phyloP scores from a whole-genome alignment of 2,329 filamentous ascomycete genomes.

The Cadophora malorum region DNA sequence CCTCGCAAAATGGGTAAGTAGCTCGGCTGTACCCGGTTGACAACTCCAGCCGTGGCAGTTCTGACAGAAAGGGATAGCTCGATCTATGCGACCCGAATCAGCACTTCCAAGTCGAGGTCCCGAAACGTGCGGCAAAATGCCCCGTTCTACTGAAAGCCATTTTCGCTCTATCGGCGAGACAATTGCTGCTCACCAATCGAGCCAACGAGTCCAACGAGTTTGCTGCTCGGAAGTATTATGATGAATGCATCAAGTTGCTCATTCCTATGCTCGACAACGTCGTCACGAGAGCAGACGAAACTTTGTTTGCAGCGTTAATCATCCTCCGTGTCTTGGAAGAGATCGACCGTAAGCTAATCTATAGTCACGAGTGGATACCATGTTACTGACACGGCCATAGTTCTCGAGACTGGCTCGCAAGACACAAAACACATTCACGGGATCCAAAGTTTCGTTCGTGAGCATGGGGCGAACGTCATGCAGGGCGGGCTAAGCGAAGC shows the following conservation, averaged over 20 bases:
- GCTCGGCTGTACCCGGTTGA: not conserved
- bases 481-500: slow-evolving; percentile 52
- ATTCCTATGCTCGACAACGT: slow-evolving; percentile 54
- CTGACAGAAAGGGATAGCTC: slow-evolving; percentile 26
- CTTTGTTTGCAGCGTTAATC: slow-evolving; percentile 60
- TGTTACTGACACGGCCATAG: slow-evolving; percentile 10
- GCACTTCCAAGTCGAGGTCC: slow-evolving; percentile 61
- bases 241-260: slow-evolving; percentile 58
- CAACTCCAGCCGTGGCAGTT: no score
- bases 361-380: not conserved
- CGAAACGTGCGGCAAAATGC: slow-evolving; percentile 56
- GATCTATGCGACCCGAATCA: slow-evolving; percentile 41
- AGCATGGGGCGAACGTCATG: slow-evolving; percentile 42
- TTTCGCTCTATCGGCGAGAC: slow-evolving; percentile 60
- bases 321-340: slow-evolving; percentile 64
- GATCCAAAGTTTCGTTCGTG: slow-evolving; percentile 46
- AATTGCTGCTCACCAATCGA: slow-evolving; percentile 53
- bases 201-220: slow-evolving; percentile 53
- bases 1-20: slow-evolving; percentile 38
- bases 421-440: slow-evolving; percentile 37
- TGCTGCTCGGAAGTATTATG: slow-evolving; percentile 59
- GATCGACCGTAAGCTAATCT: slow-evolving; percentile 45
- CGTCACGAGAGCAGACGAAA: slow-evolving; percentile 54
- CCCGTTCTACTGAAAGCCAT: slow-evolving; percentile 63
- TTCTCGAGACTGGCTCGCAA: slow-evolving; percentile 32